Percentiles rank a stretch among this genome's conserved stretches.
phyloP scores from a whole-genome alignment of 116 monocot genomes.

The Phalaenopsis hybrid region DNA sequence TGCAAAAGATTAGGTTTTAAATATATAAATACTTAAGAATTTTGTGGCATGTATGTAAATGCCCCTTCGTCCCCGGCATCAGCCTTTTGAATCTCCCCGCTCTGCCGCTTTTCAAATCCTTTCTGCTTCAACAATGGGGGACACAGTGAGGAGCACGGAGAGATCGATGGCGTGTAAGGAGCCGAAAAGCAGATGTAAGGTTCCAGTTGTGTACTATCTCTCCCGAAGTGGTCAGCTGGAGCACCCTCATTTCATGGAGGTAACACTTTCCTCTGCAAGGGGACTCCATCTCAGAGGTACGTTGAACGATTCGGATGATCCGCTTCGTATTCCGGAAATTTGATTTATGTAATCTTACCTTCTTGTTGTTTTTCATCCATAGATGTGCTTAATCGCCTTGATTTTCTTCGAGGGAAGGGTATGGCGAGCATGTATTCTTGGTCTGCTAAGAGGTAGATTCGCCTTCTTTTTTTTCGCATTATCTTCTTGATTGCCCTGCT shows the following conservation, averaged over 20 bases:
- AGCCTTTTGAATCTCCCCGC: conserved; percentile 2
- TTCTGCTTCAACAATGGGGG: neutral
- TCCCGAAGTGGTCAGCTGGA: conserved; percentile 68
- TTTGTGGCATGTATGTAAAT: no score
- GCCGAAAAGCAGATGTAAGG: neutral
- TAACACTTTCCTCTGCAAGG: conserved; percentile 38
- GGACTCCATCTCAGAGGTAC: conserved; percentile 67
- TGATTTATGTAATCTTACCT: neutral
- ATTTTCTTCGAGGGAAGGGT: conserved; percentile 57
- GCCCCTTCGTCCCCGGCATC: neutral
- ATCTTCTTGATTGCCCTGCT: neutral
- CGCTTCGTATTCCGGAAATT: neutral
- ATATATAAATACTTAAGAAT: no score
- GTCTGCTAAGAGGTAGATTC: conserved; percentile 64
- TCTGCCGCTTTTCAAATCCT: neutral
- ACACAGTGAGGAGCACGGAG: neutral
- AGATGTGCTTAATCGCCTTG: conserved; percentile 71
- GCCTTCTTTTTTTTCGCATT: neutral
- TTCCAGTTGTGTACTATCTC: conserved; percentile 76
- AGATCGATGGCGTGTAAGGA: neutral
- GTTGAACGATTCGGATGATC: no score
- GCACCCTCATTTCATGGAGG: conserved; percentile 88
- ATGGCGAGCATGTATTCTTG: conserved; percentile 66
- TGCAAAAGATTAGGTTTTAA: no score
- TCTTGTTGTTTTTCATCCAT: neutral